Base-by-base conservation (phyloP, 1,284 basidiomycete species). In the Pseudozyma tsukubaensis region DNA sequence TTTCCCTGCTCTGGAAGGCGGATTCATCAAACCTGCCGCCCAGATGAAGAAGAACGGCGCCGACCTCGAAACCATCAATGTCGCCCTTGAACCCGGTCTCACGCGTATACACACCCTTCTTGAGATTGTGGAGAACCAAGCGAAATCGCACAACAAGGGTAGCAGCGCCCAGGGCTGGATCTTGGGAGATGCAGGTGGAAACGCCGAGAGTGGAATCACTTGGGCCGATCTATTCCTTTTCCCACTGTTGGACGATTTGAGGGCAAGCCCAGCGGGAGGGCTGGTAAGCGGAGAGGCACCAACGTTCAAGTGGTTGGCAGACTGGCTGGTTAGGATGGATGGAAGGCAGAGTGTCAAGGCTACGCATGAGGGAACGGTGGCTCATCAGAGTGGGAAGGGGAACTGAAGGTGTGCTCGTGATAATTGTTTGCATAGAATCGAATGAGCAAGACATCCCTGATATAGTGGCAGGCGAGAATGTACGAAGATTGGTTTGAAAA, bases 141-240 rank as follows among this genome's bases (percentile, higher is more conserved):
- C 51, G 0, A 58, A 51, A 19, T 13, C 39, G 3, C 57, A 59
- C 21, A 44, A 59, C 16, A 32, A 51, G 2, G 12, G 13, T 0
- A 16, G 13, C 2, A 6, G 3, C 24, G 24, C 24, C 6, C 24
- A 50, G 4, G 61, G 57, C 4, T 67, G 52, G 56, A 44, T 66
- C n/a, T 10, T 68, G 21, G 62, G 69, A 16, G 34, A 42, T 8
- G 32, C 16, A 29, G 45, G 24, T 10, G 24, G 24, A 29, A 29
- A 29, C 24, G 24, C 24, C 6, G 16, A 16, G 24, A 10, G 12
- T 6, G 21, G 55, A 0, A 8, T 69, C 7, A 61, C 53, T 1
- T 76, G 73, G 73, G 63, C 73, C 2, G 73, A 76, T 32, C 58
- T 76, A 1, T 76, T 76, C 65, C 57, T 76, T 14, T 76, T 56